These are phyloP conservation scores for Harrya chromipes DNA, from an alignment of 768 basidiomycete genomes.

Conservation along the genomic window DNA sequence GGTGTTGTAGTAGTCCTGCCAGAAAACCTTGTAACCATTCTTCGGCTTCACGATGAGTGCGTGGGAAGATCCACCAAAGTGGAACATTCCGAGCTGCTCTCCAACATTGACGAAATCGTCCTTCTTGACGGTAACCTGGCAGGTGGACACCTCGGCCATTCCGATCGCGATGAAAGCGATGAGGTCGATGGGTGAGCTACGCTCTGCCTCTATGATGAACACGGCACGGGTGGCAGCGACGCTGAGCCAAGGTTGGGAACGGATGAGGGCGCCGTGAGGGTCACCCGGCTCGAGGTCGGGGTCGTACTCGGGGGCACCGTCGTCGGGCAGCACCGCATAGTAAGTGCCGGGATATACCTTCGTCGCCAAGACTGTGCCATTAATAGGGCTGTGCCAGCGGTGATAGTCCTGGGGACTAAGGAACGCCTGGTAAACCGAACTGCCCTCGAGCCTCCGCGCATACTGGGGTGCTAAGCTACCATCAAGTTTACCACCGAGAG, in stretches of 20 bases:
- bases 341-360: conserved; percentile 27
- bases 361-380: conserved; percentile 36
- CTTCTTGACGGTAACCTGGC: conserved; percentile 45
- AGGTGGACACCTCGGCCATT: conserved; percentile 63
- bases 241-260: conserved; percentile 42
- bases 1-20: neutral
- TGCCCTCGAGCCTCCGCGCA: conserved; percentile 43
- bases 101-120: conserved; percentile 48
- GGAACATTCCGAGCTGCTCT: conserved; percentile 57
- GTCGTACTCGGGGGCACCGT: neutral
- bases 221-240: conserved; percentile 46
- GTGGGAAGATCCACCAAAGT: conserved; percentile 58
- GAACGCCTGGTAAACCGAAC: conserved; percentile 54
- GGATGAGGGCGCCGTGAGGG: conserved; percentile 17
- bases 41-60: conserved; percentile 35
- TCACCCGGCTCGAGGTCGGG: conserved; percentile 5
- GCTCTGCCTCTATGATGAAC: conserved; percentile 53
- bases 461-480: conserved; percentile 7
- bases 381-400: conserved; percentile 58
- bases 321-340: conserved; percentile 11
- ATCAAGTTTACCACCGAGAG: conserved; percentile 34
- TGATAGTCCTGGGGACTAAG: conserved; percentile 52
- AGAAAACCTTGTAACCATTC: conserved; percentile 11
- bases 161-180: conserved; percentile 55
- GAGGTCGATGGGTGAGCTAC: conserved; percentile 44